These are phyloP conservation scores for Avena insularis DNA, from an alignment of 176 grass and related monocot species.

Conservation along the genomic window DNA sequence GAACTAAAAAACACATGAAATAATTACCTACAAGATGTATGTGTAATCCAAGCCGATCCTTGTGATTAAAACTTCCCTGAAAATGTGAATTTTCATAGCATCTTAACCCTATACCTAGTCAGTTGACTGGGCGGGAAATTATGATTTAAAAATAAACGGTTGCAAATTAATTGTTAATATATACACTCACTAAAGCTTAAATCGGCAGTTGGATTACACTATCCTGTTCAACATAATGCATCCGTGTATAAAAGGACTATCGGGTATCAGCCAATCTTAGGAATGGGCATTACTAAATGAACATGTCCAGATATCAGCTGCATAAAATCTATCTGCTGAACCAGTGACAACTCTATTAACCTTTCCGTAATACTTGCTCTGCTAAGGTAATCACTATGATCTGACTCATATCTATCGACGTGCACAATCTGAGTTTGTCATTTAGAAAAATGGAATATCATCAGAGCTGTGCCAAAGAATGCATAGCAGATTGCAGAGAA, in stretches of 20 bases:
- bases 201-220: constrained; percentile 72
- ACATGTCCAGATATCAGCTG: constrained; percentile 86
- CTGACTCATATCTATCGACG: constrained; percentile 68
- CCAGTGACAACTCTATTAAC: constrained; percentile 59
- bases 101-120: too few relatives aligned
- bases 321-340: constrained; percentile 88
- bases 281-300: constrained; percentile 79
- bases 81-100: too few relatives aligned
- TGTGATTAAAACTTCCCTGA: too few relatives aligned
- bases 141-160: not conserved
- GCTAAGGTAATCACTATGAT: constrained; percentile 73
- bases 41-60: too few relatives aligned
- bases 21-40: too few relatives aligned
- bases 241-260: constrained; percentile 76
- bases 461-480: too few relatives aligned
- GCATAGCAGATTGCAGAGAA: too few relatives aligned
- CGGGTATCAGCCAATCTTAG: constrained; percentile 61
- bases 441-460: too few relatives aligned
- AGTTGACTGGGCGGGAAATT: not conserved
- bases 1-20: too few relatives aligned
- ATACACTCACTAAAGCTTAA: constrained; percentile 83
- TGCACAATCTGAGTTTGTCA: too few relatives aligned
- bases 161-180: not conserved
- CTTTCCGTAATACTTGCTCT: constrained; percentile 65
- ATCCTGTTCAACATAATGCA: constrained; percentile 73